Evolutionary conservation across 2,329 filamentous ascomycete genomes (phyloP), one percentile per base, ranked within the genome.

Genomic region (Penicillium sp.): DNA sequence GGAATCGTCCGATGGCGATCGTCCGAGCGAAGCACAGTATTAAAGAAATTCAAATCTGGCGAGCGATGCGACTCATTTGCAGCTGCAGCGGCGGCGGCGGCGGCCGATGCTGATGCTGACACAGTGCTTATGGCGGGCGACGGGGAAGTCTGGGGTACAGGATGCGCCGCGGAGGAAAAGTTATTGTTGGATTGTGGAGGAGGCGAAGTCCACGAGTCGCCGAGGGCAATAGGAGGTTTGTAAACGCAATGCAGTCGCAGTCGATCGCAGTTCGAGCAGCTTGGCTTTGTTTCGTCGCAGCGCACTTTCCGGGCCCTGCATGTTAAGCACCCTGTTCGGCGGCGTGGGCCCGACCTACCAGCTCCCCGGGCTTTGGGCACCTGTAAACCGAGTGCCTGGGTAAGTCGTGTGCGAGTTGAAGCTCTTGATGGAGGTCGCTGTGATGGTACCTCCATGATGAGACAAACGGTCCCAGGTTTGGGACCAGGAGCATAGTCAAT

Each of bases 281-380:
- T 63, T 7, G 72, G 72, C 52, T 73, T 74, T 9, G 61, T 39
- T 55, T 74, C 71, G 54, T 73, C 70, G 56, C 72, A 74, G 48
- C 70, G 70, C 26, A 74, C 72, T 56, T 74, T 74, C 49, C 72
- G 70, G 27, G 69, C 64, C 47, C 72, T 63, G 56, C 72, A 74
- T 49, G 71, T 74, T 50, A 73, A 53, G 52, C 72, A 74, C 24
- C 71, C 71, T 11, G 70, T 73, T 48, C 70, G 64, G 45, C 70
- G 64, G 44, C 72, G 71, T 31, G 71, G 71, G 33, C 72, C 71
- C 43, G 71, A 73, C 39, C 72, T 66, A 48, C 71, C 71, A 51
- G 66, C 58, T 54, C 71, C 71, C 55, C 67, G 70, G 54, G 71
- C 68, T 66, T 61, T 64, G 55, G 67, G 68, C 53, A 61, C 55